Base-by-base conservation (phyloP, 306 rosid species). In the Ceratonia siliqua region DNA sequence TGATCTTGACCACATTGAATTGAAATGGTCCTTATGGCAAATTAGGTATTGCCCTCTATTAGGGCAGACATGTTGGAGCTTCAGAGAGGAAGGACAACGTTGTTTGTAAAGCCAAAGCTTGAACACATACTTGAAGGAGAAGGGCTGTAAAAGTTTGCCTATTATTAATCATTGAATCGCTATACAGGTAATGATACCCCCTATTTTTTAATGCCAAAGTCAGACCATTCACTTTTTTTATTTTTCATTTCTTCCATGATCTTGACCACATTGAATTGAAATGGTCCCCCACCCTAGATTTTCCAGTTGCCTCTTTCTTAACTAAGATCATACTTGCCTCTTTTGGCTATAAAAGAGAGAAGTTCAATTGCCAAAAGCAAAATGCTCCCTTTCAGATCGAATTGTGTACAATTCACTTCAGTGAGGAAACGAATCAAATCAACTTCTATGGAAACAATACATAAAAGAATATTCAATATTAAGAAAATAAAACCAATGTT, bases 201-300 rank as follows among this genome's bases (percentile, higher is more conserved):
- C 75, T 52, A 69, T 75, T 36, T 62, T 36, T 74, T 54, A 10
- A 63, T 3, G 39, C 41, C 71, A 30, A 63, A 67, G 54, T 35
- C 55, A 56, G 61, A 32, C 42, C 25, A 2, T n/a, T 1, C 58
- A 20, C n/a, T 38, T 33, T 32, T 4, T 27, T 35, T 6, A 8
- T 21, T 20, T 30, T n/a, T n/a, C 49, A 33, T 14, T 11, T 27
- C 1, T 28, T 48, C n/a, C 27, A 46, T 17, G 54, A 1, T n/a
- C n/a, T n/a, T n/a, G n/a, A n/a, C n/a, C n/a, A n/a, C 8, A 43
- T 20, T 27, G 33, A 30, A 52, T 73, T 1, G 61, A 75, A 79
- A 83, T 79, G 84, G 81, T 75, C 79, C 87, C 76, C 83, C 62
- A 21, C 83, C 39, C 33, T 50, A 32, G 49, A 68, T 45, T 35